These are phyloP conservation scores for Centaurea solstitialis DNA, from an alignment of 129 eudicot genomes.

Conservation along the genomic window DNA sequence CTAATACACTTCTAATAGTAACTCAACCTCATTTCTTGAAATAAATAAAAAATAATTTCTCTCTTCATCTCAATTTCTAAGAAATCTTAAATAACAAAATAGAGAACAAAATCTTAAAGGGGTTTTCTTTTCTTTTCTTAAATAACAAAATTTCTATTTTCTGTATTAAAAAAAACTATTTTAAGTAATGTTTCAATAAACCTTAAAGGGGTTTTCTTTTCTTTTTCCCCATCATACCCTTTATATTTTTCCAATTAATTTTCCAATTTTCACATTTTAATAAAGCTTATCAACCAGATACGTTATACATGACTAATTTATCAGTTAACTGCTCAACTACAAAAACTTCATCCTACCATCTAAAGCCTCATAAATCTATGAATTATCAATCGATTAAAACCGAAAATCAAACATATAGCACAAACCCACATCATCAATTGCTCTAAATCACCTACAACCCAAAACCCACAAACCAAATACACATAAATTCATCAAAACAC, in stretches of 20 bases:
- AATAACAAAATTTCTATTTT: too few relatives aligned
- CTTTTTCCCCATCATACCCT: not conserved
- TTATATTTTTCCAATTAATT: too few relatives aligned
- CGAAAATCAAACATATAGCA: not conserved
- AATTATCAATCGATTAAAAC: not conserved
- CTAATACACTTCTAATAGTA: not conserved
- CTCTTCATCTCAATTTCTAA: too few relatives aligned
- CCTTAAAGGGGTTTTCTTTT: not conserved
- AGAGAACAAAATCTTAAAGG: too few relatives aligned
- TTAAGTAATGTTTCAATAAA: too few relatives aligned
- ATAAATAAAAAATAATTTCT: too few relatives aligned
- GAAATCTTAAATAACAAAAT: too few relatives aligned
- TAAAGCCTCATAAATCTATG: not conserved
- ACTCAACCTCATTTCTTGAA: not conserved
- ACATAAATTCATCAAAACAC: not conserved
- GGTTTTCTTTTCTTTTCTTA: too few relatives aligned
- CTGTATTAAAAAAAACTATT: too few relatives aligned
- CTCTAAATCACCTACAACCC: not conserved
- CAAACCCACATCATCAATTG: constrained; percentile 14
- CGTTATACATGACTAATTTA: too few relatives aligned
- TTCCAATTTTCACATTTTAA: not conserved
- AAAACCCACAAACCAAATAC: not conserved
- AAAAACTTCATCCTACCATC: not conserved
- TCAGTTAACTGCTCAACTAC: too few relatives aligned
- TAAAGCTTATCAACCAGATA: too few relatives aligned